These are phyloP conservation scores for Leucocoprinus leucothites DNA, from an alignment of 768 basidiomycete species.

Conservation along the genomic window DNA sequence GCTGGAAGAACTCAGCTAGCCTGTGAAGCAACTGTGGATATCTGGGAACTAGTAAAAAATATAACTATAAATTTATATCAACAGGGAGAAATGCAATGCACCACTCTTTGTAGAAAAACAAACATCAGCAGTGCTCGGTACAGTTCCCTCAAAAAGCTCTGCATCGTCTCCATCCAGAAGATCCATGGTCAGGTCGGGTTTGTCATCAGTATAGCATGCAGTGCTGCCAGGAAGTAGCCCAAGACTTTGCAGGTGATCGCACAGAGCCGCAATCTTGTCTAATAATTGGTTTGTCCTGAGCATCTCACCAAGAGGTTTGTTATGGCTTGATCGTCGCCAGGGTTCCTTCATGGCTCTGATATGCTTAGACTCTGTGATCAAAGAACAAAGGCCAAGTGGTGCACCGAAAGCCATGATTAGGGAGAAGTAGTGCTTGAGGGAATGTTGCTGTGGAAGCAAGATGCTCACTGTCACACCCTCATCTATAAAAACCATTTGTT, in stretches of 20 bases:
- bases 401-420: conserved; percentile 21
- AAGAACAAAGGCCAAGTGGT: conserved; percentile 28
- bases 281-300: conserved; percentile 26
- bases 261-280: conserved; percentile 25
- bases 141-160: too few species aligned
- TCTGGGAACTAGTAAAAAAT: too few species aligned
- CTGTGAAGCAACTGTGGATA: too few species aligned
- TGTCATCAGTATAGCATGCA: too few species aligned
- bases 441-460: conserved; percentile 23
- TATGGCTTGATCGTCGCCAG: conserved; percentile 27
- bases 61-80: too few species aligned
- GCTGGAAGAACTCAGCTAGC: too few species aligned
- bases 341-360: conserved; percentile 32
- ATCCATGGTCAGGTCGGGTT: too few species aligned
- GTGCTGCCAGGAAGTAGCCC: neutral
- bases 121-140: too few species aligned
- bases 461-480: conserved; percentile 13
- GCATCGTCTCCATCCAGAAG: too few species aligned
- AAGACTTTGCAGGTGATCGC: conserved; percentile 10
- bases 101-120: too few species aligned
- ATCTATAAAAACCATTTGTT: conserved; percentile 26
- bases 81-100: too few species aligned
- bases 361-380: conserved; percentile 30
- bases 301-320: conserved; percentile 33
- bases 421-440: conserved; percentile 17